Percentiles rank a stretch among this genome's conserved stretches.
phyloP scores from a whole-genome alignment of 176 grass and related monocot species.

The Rhynchospora breviuscula region DNA sequence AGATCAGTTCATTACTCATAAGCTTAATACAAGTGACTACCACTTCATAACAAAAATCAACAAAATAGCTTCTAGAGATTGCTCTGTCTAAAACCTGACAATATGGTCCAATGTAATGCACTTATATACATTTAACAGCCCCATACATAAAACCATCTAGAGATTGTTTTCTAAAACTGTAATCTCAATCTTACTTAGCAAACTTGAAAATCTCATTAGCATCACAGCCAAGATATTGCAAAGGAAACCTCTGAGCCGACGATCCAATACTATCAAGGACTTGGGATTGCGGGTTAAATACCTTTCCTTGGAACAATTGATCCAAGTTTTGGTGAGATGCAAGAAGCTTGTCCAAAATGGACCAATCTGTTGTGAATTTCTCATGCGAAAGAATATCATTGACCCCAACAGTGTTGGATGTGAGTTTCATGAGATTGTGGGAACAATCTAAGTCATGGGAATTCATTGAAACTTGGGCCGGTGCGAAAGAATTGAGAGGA shows the following conservation, averaged over 20 bases:
- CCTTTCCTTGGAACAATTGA: conserved; percentile 65
- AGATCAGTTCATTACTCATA: conserved; percentile 21
- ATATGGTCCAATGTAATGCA: conserved; percentile 26
- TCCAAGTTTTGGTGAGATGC: conserved; percentile 88
- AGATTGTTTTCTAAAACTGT: conserved; percentile 27
- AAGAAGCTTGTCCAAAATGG: conserved; percentile 90
- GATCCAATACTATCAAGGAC: conserved; percentile 38
- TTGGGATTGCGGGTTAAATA: conserved; percentile 41
- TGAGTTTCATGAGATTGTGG: conserved; percentile 70
- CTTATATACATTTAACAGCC: conserved; percentile 43
- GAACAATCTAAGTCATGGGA: conserved; percentile 53
- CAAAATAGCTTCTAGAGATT: conserved; percentile 19
- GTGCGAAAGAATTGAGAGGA: conserved; percentile 18
- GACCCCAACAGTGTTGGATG: conserved; percentile 5
- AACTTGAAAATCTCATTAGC: conserved; percentile 57
- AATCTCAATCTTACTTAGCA: conserved; percentile 51
- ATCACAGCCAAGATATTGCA: conserved; percentile 60
- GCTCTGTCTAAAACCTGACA: conserved; percentile 22
- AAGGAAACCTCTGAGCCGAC: conserved; percentile 49
- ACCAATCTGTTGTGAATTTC: conserved; percentile 60
- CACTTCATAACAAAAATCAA: conserved; percentile 22
- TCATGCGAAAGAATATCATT: conserved; percentile 29
- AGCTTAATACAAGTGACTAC: conserved; percentile 7
- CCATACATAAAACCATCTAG: conserved; percentile 24
- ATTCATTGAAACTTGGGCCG: conserved; percentile 32